phyloP scores from a whole-genome alignment of 768 basidiomycete genomes.

The Tulasnella sp. region DNA sequence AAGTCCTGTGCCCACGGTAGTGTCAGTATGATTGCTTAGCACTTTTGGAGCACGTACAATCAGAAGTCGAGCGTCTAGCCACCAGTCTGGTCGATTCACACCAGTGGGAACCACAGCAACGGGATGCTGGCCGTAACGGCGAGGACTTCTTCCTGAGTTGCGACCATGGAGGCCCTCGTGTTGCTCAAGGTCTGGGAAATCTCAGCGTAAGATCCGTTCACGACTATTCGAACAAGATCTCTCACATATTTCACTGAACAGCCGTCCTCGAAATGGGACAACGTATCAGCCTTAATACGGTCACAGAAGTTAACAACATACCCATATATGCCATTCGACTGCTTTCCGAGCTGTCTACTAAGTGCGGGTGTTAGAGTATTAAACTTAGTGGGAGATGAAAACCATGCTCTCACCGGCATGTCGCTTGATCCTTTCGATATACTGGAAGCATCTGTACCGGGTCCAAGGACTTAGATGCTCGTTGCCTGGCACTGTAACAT shows the following conservation, averaged over 20 bases:
- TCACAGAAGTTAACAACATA: not conserved
- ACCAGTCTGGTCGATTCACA: not conserved
- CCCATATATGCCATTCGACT: not conserved
- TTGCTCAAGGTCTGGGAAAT: not conserved
- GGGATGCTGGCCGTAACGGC: not conserved
- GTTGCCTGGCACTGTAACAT: no score
- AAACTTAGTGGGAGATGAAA: not conserved
- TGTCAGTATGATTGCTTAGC: not conserved
- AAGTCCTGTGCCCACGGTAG: not conserved
- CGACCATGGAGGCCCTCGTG: not conserved
- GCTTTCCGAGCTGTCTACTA: not conserved
- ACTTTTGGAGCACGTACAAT: not conserved
- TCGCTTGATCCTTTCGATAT: not conserved
- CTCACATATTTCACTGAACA: not conserved
- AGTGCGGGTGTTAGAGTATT: not conserved
- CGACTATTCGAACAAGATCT: not conserved
- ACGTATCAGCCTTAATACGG: not conserved
- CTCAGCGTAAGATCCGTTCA: not conserved
- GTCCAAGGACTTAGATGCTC: not conserved
- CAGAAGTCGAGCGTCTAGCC: not conserved
- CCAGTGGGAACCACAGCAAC: not conserved
- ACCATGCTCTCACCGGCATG: not conserved
- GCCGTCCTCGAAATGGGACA: not conserved
- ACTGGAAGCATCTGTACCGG: not conserved
- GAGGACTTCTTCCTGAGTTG: not conserved